Percentiles rank a stretch among this genome's conserved stretches.
Conservation (phyloP, 192 early-diverging fungal species). For the Coemansia umbellata region DNA sequence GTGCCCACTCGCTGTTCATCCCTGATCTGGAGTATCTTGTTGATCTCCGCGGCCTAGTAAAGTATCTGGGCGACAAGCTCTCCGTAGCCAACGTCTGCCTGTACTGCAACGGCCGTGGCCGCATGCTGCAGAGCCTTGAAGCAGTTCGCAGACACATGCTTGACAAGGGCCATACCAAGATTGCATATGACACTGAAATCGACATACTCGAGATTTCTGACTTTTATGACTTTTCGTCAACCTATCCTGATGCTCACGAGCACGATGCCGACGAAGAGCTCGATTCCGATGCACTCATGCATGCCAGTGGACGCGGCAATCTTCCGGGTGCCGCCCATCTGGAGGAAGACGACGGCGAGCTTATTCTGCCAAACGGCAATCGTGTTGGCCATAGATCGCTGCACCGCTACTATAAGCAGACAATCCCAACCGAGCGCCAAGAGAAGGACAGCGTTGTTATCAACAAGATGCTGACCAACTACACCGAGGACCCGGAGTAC, state of each 20-base stretch:
- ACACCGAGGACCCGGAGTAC: constrained; percentile 46
- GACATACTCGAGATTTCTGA: constrained; percentile 90
- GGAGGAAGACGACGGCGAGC: constrained; percentile 77
- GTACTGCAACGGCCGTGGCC: constrained; percentile 90
- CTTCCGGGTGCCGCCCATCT: constrained; percentile 34
- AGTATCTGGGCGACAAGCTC: constrained; percentile 93
- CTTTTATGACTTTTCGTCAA: constrained; percentile 93
- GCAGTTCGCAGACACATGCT: constrained; percentile 94
- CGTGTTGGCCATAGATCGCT: constrained; percentile 78
- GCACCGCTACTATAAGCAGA: constrained; percentile 84
- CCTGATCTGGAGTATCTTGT: constrained; percentile 94
- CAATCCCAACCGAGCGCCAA: constrained; percentile 53
- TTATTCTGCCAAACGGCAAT: constrained; percentile 82
- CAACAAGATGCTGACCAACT: constrained; percentile 72
- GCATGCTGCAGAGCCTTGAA: constrained; percentile 76
- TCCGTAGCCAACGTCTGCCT: constrained; percentile 93
- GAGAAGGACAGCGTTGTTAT: constrained; percentile 75
- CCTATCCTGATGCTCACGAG: constrained; percentile 65
- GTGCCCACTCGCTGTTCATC: constrained; percentile 89
- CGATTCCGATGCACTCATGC: constrained; percentile 14
- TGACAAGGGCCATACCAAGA: constrained; percentile 94
- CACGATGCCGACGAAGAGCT: constrained; percentile 47
- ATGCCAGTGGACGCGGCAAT: constrained; percentile 25
- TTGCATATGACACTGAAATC: constrained; percentile 90
- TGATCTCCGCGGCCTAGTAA: constrained; percentile 82